Percentiles rank a stretch among this genome's conserved stretches.
Evolutionary conservation across 345 rosid genomes (phyloP).

Genomic region (Iberis pinnata): DNA sequence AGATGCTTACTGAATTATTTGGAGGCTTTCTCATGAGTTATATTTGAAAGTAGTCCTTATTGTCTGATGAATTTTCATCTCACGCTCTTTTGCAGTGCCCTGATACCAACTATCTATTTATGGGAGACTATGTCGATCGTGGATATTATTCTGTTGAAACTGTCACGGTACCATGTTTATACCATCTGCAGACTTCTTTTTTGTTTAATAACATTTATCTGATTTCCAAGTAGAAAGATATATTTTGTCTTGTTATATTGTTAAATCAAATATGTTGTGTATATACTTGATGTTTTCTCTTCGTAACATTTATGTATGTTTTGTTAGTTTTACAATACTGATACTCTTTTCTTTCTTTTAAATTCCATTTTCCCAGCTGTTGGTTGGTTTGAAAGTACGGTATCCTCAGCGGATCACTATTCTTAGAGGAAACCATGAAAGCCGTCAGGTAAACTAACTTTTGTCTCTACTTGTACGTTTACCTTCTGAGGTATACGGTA

Average conservation of each 20-base stretch:
- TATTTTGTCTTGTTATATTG: neutral
- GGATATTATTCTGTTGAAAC: slow-evolving; percentile 99
- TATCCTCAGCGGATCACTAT: slow-evolving; percentile 85
- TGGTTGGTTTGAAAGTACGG: slow-evolving; percentile 94
- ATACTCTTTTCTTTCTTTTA: slow-evolving; percentile 17
- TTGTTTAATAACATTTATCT: neutral
- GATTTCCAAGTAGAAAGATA: neutral
- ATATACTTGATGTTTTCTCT: neutral
- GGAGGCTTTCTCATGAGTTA: slow-evolving; percentile 4
- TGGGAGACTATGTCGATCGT: slow-evolving; percentile 99
- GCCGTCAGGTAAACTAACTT: slow-evolving; percentile 64
- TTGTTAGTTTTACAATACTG: slow-evolving; percentile 7
- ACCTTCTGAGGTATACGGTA: neutral
- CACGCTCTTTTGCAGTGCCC: slow-evolving; percentile 68
- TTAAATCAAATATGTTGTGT: neutral
- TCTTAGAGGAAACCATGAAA: slow-evolving; percentile 95
- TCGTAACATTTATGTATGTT: neutral
- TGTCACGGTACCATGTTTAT: slow-evolving; percentile 55
- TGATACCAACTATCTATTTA: slow-evolving; percentile 92
- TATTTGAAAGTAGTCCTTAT: slow-evolving; percentile 4
- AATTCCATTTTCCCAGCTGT: slow-evolving; percentile 36
- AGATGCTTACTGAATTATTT: neutral
- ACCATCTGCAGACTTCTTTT: slow-evolving; percentile 2
- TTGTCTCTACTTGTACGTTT: neutral
- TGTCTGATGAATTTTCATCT: slow-evolving; percentile 11